Conservation (phyloP, 2,329 filamentous ascomycete species). For the Eutypella sp. region DNA sequence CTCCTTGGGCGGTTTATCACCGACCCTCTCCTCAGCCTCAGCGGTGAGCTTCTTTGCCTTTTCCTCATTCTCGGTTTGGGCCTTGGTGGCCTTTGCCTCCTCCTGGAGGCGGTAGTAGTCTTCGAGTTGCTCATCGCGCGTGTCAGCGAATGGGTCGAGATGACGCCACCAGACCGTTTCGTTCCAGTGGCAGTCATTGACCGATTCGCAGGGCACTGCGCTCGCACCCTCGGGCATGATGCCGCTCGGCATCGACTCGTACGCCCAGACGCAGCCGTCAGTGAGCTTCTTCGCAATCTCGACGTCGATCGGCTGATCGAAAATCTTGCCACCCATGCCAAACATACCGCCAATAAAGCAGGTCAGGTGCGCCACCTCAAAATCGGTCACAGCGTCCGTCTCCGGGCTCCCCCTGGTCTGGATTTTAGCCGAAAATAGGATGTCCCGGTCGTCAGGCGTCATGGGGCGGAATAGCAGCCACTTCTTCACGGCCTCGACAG, state of each 20-base stretch:
- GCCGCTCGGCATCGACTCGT: conserved; percentile 53
- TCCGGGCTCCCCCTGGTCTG: conserved; percentile 39
- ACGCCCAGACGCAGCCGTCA: conserved; percentile 67
- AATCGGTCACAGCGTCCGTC: conserved; percentile 41
- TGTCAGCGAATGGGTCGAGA: conserved; percentile 42
- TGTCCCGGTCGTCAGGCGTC: conserved; percentile 59
- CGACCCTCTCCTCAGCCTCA: conserved; percentile 9
- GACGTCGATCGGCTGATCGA: conserved; percentile 54
- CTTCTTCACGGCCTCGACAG: conserved; percentile 63
- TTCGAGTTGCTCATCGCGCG: conserved; percentile 37
- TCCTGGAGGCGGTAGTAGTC: conserved; percentile 37
- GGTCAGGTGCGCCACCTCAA: conserved; percentile 59
- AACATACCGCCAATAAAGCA: conserved; percentile 71
- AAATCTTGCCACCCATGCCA: conserved; percentile 59
- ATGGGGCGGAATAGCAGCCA: conserved; percentile 76
- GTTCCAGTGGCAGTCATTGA: conserved; percentile 48
- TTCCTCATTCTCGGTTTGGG: conserved; percentile 25
- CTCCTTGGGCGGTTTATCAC: background rate
- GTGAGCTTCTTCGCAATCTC: conserved; percentile 59
- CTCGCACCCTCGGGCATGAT: conserved; percentile 59
- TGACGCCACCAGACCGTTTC: conserved; percentile 43
- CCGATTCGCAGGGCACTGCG: conserved; percentile 43
- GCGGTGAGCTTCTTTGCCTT: conserved; percentile 17
- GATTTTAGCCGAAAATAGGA: conserved; percentile 69
- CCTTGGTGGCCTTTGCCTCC: conserved; percentile 31